Percentiles rank a stretch among this genome's conserved stretches.
These are phyloP conservation scores for Tulasnella sp. DNA, from an alignment of 768 basidiomycete genomes.

Conservation along the genomic window DNA sequence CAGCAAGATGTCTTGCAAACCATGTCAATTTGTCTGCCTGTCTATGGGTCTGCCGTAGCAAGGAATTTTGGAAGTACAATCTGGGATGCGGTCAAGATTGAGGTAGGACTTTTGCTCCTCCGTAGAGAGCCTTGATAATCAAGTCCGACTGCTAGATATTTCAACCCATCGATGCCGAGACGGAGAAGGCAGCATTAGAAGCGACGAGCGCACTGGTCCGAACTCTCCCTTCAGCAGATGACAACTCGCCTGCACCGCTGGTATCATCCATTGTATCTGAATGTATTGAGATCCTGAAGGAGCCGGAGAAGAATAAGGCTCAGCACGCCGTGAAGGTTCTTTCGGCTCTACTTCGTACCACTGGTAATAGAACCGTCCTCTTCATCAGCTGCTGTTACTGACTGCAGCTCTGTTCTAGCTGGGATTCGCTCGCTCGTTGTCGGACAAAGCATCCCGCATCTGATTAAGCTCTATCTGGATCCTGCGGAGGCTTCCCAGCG, in stretches of 20 bases:
- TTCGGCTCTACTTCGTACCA: slow-evolving; percentile 63
- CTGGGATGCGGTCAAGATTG: slow-evolving; percentile 87
- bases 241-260: slow-evolving; percentile 36
- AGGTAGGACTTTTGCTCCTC: slow-evolving; percentile 37
- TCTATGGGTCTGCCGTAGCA: slow-evolving; percentile 60
- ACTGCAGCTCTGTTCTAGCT: slow-evolving; percentile 32
- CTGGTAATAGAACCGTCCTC: slow-evolving; percentile 41
- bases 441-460: slow-evolving; percentile 56
- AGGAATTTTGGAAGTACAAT: slow-evolving; percentile 57
- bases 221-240: slow-evolving; percentile 45
- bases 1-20: slow-evolving; percentile 81
- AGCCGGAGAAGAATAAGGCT: slow-evolving; percentile 91
- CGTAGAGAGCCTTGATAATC: neutral
- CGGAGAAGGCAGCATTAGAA: slow-evolving; percentile 62
- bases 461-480: slow-evolving; percentile 63
- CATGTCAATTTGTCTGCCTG: slow-evolving; percentile 63
- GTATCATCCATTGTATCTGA: slow-evolving; percentile 69
- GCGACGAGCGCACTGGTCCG: slow-evolving; percentile 61
- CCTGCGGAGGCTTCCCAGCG: slow-evolving; percentile 59
- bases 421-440: slow-evolving; percentile 57
- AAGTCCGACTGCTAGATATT: slow-evolving; percentile 54
- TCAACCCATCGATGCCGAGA: slow-evolving; percentile 71
- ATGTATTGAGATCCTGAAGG: slow-evolving; percentile 64
- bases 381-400: neutral
- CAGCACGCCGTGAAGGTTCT: slow-evolving; percentile 78